Evolutionary conservation across 2,329 filamentous ascomycete species (phyloP).

Genomic region (Arthrobotrys conoides): DNA sequence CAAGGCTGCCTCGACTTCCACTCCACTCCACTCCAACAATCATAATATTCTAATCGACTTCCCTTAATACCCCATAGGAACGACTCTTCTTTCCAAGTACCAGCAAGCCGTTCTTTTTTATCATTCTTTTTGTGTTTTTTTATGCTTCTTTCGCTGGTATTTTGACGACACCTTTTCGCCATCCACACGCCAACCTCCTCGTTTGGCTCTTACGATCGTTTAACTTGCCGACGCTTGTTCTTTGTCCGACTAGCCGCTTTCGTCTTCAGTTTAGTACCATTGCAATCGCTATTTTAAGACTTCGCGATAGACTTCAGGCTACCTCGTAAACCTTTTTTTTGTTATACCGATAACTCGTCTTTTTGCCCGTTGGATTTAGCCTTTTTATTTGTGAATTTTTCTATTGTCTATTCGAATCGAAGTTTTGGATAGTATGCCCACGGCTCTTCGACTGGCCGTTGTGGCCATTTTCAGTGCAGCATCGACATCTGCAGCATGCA

Average conservation of each 20-base stretch:
- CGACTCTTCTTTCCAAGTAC: slow-evolving; percentile 31
- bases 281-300: slow-evolving; percentile 39
- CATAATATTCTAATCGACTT: slow-evolving; percentile 19
- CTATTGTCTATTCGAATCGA: slow-evolving; percentile 2
- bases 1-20: slow-evolving; percentile 16
- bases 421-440: slow-evolving; percentile 49
- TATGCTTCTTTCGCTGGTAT: slow-evolving; percentile 49
- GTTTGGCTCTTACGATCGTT: slow-evolving; percentile 38
- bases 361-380: slow-evolving; percentile 4
- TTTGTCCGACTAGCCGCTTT: slow-evolving; percentile 29
- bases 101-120: slow-evolving; percentile 51
- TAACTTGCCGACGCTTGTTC: slow-evolving; percentile 51
- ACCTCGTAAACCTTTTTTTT: slow-evolving; percentile 12
- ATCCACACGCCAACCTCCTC: slow-evolving; percentile 29
- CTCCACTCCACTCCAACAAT: neutral
- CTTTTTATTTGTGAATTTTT: slow-evolving; percentile 16
- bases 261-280: slow-evolving; percentile 15
- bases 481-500: slow-evolving; percentile 64
- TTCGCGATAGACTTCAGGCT: slow-evolving; percentile 4
- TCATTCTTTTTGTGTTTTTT: slow-evolving; percentile 25
- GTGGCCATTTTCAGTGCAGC: slow-evolving; percentile 54
- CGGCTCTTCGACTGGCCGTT: slow-evolving; percentile 55
- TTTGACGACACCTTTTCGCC: slow-evolving; percentile 51
- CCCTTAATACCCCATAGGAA: neutral
- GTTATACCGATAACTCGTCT: slow-evolving; percentile 4